phyloP scores from a whole-genome alignment of 257 asterid genomes.

The Ajuga chamaepitys region DNA sequence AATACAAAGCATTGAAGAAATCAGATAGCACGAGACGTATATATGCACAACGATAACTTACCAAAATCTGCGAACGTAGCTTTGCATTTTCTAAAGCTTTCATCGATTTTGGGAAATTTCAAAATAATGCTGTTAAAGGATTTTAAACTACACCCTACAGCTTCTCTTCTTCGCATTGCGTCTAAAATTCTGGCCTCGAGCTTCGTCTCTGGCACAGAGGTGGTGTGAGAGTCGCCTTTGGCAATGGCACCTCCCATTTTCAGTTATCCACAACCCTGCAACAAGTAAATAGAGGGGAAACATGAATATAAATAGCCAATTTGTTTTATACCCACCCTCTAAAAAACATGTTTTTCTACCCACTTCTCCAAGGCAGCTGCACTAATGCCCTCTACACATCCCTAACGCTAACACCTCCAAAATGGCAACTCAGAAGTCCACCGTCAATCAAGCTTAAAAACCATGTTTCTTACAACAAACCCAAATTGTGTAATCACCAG shows the following conservation, averaged over 20 bases:
- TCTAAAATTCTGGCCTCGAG: conserved; percentile 65
- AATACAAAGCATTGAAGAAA: neutral
- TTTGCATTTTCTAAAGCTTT: conserved; percentile 70
- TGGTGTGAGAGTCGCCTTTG: conserved; percentile 38
- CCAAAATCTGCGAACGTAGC: conserved; percentile 60
- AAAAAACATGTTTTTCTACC: too few species aligned
- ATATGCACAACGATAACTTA: conserved; percentile 16
- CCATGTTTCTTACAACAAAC: neutral
- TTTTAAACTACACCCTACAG: conserved; percentile 51
- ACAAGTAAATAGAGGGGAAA: neutral
- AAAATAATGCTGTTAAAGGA: conserved; percentile 72
- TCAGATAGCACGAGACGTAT: neutral
- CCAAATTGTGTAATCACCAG: neutral
- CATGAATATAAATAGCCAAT: neutral
- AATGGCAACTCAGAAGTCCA: neutral
- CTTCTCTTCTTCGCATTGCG: conserved; percentile 66
- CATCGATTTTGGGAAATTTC: conserved; percentile 81
- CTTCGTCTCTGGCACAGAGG: conserved; percentile 49
- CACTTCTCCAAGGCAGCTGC: neutral
- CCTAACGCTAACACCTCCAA: too few species aligned
- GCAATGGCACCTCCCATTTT: conserved; percentile 66
- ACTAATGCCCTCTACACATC: too few species aligned
- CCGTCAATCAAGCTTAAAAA: neutral
- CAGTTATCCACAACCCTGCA: conserved; percentile 13
- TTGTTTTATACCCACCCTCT: too few species aligned